Evolutionary conservation across 192 early-diverging fungal species (phyloP).

Genomic region (Backusella tuberculispora): DNA sequence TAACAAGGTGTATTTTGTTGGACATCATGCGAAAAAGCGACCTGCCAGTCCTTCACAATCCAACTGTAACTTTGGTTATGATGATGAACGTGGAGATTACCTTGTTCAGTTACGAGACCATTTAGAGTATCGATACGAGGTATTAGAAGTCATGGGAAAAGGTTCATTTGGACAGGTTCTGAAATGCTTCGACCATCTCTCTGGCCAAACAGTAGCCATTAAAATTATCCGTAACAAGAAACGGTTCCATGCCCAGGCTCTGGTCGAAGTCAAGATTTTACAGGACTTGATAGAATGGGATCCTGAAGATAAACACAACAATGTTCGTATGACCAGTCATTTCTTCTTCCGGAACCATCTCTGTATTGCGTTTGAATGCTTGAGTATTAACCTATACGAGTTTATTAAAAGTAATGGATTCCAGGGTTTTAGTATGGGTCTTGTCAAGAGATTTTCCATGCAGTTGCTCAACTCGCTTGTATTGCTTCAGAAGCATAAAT

Average conservation of each 20-base stretch:
- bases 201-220: conserved; percentile 79
- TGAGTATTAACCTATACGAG: conserved; percentile 93
- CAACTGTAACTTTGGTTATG: conserved; percentile 39
- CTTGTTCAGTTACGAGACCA: conserved; percentile 86
- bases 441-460: conserved; percentile 68
- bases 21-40: conserved; percentile 38
- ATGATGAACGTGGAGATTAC: conserved; percentile 94
- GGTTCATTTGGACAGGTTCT: conserved; percentile 93
- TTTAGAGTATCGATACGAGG: conserved; percentile 86
- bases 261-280: conserved; percentile 91
- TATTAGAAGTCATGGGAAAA: conserved; percentile 86
- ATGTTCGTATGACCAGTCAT: conserved; percentile 83
- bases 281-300: conserved; percentile 82
- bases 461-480: conserved; percentile 86
- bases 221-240: conserved; percentile 96
- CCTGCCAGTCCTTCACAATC: neutral
- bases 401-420: conserved; percentile 93
- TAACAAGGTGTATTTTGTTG: conserved; percentile 7
- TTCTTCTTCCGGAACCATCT: conserved; percentile 95
- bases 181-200: conserved; percentile 90
- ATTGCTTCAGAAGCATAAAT: conserved; percentile 67
- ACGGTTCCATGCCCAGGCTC: conserved; percentile 91
- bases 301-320: conserved; percentile 69
- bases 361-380: conserved; percentile 91
- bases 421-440: conserved; percentile 78